phyloP scores from a whole-genome alignment of 768 basidiomycete species.

The Suillus hirtellus region DNA sequence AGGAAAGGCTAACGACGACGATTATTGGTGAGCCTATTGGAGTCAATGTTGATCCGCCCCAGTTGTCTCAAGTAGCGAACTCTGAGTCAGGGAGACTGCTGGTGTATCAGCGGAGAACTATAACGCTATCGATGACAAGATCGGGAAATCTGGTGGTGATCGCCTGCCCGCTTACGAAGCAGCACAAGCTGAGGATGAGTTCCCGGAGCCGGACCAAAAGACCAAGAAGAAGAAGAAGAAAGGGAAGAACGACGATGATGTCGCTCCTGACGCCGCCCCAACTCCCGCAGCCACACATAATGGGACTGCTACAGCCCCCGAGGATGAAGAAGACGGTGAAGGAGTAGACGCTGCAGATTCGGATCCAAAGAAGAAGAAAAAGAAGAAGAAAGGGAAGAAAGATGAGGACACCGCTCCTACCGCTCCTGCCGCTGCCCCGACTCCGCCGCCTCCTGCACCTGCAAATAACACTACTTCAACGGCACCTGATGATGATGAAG shows the following conservation, averaged over 20 bases:
- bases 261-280: conserved; percentile 30
- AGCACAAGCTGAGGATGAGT: conserved; percentile 41
- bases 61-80: conserved; percentile 20
- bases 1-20: conserved; percentile 77
- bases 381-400: conserved; percentile 80
- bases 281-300: conserved; percentile 34
- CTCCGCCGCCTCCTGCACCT: conserved; percentile 32
- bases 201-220: conserved; percentile 8
- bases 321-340: conserved; percentile 67
- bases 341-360: conserved; percentile 53
- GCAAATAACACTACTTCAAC: conserved; percentile 17
- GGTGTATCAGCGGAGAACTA: conserved; percentile 57
- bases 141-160: conserved; percentile 46
- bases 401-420: conserved; percentile 65
- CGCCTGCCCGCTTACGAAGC: conserved; percentile 35
- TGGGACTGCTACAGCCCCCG: conserved; percentile 34
- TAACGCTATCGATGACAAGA: conserved; percentile 29
- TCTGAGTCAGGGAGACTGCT: conserved; percentile 54
- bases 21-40: conserved; percentile 62
- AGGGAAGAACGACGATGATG: conserved; percentile 55
- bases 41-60: conserved; percentile 14
- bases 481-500: conserved; percentile 60
- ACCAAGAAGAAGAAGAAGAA: conserved; percentile 55
- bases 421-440: conserved; percentile 47
- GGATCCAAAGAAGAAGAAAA: conserved; percentile 74